Evolutionary conservation across 73 alveolate species (phyloP).

Genomic region (Paramecium pentaurelia): DNA sequence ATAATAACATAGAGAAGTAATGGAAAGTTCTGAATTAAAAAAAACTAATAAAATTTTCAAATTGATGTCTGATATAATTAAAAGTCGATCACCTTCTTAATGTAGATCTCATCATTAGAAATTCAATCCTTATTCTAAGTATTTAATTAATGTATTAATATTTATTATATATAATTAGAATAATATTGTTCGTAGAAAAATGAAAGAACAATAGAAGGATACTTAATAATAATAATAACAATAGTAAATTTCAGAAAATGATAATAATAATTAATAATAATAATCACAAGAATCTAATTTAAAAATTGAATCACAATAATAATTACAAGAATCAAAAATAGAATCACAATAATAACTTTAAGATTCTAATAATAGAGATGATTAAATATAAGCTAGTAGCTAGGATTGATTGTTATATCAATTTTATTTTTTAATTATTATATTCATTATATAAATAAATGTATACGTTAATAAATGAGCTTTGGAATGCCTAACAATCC

Average conservation of each 20-base stretch:
- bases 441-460: neutral
- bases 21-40: slow-evolving; percentile 50
- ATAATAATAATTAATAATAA: neutral
- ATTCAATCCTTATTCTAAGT: slow-evolving; percentile 31
- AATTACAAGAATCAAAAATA: neutral
- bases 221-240: neutral
- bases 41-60: slow-evolving; percentile 32
- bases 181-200: slow-evolving; percentile 21
- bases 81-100: slow-evolving; percentile 26
- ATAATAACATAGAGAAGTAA: slow-evolving; percentile 15
- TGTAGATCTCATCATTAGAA: slow-evolving; percentile 52
- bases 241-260: neutral
- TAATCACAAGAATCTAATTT: neutral
- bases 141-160: neutral
- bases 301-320: neutral
- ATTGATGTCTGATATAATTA: slow-evolving; percentile 37
- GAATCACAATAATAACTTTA: neutral
- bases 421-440: neutral
- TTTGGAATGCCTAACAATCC: neutral
- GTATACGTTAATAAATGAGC: slow-evolving; percentile 16
- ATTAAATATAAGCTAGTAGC: neutral
- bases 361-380: neutral
- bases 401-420: neutral
- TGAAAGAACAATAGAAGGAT: neutral
- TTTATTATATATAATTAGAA: neutral